A percentile compares a stretch with the other conserved stretches of the same genome.
phyloP scores from a whole-genome alignment of 169 alveolate species.

The Plasmodium knowlesi region DNA sequence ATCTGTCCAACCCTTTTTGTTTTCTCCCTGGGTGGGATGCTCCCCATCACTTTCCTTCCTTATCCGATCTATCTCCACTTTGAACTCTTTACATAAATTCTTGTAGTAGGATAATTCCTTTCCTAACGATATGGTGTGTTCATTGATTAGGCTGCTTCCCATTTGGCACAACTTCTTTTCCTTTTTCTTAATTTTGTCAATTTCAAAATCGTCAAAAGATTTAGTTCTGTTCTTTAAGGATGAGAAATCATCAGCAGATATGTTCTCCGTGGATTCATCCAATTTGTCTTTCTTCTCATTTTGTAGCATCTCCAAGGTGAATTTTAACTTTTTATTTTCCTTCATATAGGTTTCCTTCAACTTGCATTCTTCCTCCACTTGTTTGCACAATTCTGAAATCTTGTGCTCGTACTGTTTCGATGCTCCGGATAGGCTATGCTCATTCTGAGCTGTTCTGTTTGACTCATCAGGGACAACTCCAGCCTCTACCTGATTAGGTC shows the following conservation, averaged over 20 bases:
- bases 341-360: slow-evolving; percentile 33
- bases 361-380: slow-evolving; percentile 36
- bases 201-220: slow-evolving; percentile 68
- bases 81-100: slow-evolving; percentile 60
- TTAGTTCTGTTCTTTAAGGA: slow-evolving; percentile 12
- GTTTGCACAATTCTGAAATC: slow-evolving; percentile 27
- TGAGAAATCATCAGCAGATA: background rate
- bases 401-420: slow-evolving; percentile 12
- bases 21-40: too few species aligned
- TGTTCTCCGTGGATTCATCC: slow-evolving; percentile 8
- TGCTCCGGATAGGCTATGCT: background rate
- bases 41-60: background rate
- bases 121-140: slow-evolving; percentile 38
- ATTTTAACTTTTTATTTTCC: slow-evolving; percentile 60
- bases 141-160: slow-evolving; percentile 18
- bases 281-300: slow-evolving; percentile 19
- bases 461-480: background rate
- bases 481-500: background rate
- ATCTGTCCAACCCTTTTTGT: too few species aligned
- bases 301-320: slow-evolving; percentile 30
- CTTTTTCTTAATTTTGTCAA: slow-evolving; percentile 30
- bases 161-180: background rate
- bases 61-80: slow-evolving; percentile 28
- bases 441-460: background rate
- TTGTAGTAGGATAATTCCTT: slow-evolving; percentile 69